Percentiles rank a stretch among this genome's conserved stretches.
phyloP scores from a whole-genome alignment of 2,329 filamentous ascomycete genomes.

The Neurospora sp. region DNA sequence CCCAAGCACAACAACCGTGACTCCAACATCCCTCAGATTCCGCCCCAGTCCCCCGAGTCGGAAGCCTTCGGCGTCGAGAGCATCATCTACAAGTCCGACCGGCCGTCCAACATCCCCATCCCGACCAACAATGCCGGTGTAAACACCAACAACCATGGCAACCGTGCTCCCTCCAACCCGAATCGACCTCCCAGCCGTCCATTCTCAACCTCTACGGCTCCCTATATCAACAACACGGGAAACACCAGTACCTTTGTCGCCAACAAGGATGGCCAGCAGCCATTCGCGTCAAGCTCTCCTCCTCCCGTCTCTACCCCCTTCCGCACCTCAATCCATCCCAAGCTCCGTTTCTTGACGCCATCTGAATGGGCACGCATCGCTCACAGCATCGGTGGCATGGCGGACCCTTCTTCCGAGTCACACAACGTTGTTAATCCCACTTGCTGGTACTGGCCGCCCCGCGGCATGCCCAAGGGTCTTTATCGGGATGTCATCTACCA shows the following conservation, averaged over 20 bases:
- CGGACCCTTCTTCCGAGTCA: constrained; percentile 29
- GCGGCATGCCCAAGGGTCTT: constrained; percentile 37
- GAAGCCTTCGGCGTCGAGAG: constrained; percentile 5
- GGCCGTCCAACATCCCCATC: constrained; percentile 11
- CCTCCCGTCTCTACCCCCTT: neutral
- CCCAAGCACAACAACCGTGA: neutral
- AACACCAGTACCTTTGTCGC: neutral
- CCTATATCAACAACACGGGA: neutral
- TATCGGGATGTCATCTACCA: constrained; percentile 37
- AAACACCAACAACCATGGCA: constrained; percentile 1
- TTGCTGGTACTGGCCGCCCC: constrained; percentile 34
- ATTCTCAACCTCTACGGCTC: constrained; percentile 1
- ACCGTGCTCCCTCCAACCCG: neutral
- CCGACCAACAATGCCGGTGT: constrained; percentile 3
- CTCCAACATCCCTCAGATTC: neutral
- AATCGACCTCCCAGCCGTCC: constrained; percentile 1
- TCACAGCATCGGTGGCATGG: constrained; percentile 35
- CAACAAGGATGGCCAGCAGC: neutral
- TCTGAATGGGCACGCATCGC: constrained; percentile 34
- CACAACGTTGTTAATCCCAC: constrained; percentile 31
- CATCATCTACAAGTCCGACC: constrained; percentile 11
- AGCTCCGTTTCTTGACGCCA: neutral
- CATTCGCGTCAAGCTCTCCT: neutral
- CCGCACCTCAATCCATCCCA: neutral
- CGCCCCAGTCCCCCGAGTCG: neutral